phyloP scores from a whole-genome alignment of 1,284 basidiomycete species.

The Moesziomyces sp. region DNA sequence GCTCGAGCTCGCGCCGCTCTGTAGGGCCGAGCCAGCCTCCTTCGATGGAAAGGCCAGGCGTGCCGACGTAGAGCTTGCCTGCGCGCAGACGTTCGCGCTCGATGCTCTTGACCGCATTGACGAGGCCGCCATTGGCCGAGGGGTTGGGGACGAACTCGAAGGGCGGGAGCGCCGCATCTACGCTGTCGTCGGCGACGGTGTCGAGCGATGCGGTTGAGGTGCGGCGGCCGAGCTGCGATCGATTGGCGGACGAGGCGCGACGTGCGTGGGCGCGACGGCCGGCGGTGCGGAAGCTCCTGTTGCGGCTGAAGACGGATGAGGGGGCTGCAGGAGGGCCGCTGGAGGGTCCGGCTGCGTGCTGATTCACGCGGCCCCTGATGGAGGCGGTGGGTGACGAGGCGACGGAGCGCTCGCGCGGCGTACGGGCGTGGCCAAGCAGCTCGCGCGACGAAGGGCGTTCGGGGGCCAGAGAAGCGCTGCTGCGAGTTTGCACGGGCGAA shows the following conservation, averaged over 20 bases:
- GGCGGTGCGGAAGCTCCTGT: slow-evolving; percentile 30
- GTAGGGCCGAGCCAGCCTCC: slow-evolving; percentile 55
- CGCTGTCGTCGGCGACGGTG: slow-evolving; percentile 32
- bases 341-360: slow-evolving; percentile 2
- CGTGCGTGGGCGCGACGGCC: slow-evolving; percentile 18
- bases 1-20: slow-evolving; percentile 73
- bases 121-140: slow-evolving; percentile 64
- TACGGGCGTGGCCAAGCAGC: slow-evolving; percentile 34
- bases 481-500: slow-evolving; percentile 10
- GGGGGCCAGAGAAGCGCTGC: slow-evolving; percentile 4
- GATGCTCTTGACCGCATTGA: slow-evolving; percentile 65
- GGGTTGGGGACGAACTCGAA: slow-evolving; percentile 64
- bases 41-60: slow-evolving; percentile 57
- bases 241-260: slow-evolving; percentile 35
- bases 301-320: slow-evolving; percentile 46
- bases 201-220: slow-evolving; percentile 49
- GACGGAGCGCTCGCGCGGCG: slow-evolving; percentile 24
- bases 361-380: slow-evolving; percentile 24
- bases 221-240: slow-evolving; percentile 37
- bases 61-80: slow-evolving; percentile 63
- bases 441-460: slow-evolving; percentile 44
- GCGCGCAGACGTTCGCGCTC: slow-evolving; percentile 50
- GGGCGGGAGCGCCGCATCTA: slow-evolving; percentile 29
- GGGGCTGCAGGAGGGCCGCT: slow-evolving; percentile 44
- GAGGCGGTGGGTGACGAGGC: slow-evolving; percentile 36